Evolutionary conservation across 75 land plant species (phyloP), one percentile per base, ranked within the genome.

Genomic region (Picea glauca): DNA sequence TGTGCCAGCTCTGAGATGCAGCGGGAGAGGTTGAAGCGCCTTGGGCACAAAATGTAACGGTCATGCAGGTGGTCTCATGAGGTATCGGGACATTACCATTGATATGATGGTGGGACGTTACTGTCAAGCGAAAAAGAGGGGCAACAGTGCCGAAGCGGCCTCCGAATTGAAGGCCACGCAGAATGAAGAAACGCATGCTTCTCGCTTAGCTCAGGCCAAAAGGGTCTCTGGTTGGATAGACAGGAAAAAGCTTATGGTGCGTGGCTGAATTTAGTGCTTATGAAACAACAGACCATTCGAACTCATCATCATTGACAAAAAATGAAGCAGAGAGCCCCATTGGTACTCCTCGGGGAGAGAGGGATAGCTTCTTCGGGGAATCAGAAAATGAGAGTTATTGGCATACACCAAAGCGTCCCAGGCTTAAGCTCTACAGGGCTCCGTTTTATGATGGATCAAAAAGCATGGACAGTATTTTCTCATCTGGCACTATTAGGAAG

Each of bases 231-330:
- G 33, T 58, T 94, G 60, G 83, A 87, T 23, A 77, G 77, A 3
- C 81, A 90, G n/a, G 82, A 89, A 26, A 83, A 80, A 33, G 87
- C 93, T 21, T 79, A 89, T 60, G 50, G 84, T 32, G 91, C 85
- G 7, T 94, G 94, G 94, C 78, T 94, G 33, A 92, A 94, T 82
- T 83, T 86, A 64, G 76, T 92, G 60, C 81, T 90, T 66, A 61
- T 82, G 62, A 62, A 62, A 2, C 1, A 18, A 1, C 38, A 35
- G 38, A 35, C 38, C 38, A 35, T 35, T 35, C 38, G 3, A 35
- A 35, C 38, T 35, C 38, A 35, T 64, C 35, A 4, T 64, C 20
- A 15, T 58, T 33, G 56, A 13, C 61, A 18, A 76, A 64, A 59
- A 61, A n/a, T 32, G 82, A 14, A 58, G 20, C 60, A 31, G 54